Percentiles rank a stretch among this genome's conserved stretches.
These are phyloP conservation scores for Citrus inodora DNA, from an alignment of 345 rosid genomes.

Conservation along the genomic window DNA sequence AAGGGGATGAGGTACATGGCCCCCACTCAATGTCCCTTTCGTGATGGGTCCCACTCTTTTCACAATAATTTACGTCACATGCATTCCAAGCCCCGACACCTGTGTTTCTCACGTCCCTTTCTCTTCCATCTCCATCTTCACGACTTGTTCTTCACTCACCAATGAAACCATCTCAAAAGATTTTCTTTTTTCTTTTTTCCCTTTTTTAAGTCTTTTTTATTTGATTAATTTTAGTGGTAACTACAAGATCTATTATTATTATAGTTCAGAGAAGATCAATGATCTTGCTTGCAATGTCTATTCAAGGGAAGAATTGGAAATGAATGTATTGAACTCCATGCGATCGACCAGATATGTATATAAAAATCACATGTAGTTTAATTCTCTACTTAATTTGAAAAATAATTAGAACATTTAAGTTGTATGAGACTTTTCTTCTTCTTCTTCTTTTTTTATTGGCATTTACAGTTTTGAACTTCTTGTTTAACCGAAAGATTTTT, in stretches of 20 bases:
- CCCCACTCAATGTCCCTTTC: slow-evolving; percentile 18
- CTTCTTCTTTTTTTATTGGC: too few relatives aligned
- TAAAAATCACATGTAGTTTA: too few relatives aligned
- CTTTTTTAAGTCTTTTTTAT: not conserved
- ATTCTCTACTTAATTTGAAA: not conserved
- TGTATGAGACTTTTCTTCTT: too few relatives aligned
- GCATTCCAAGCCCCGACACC: not conserved
- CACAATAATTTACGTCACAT: not conserved
- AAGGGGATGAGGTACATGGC: slow-evolving; percentile 33
- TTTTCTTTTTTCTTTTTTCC: not conserved
- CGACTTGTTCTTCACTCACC: not conserved
- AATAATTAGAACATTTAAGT: not conserved
- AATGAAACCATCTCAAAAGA: not conserved
- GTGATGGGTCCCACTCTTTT: slow-evolving; percentile 19
- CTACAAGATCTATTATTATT: not conserved
- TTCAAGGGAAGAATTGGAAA: too few relatives aligned
- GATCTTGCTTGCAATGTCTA: not conserved
- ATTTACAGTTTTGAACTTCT: too few relatives aligned
- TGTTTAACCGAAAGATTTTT: too few relatives aligned
- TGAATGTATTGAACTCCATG: too few relatives aligned
- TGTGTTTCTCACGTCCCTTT: not conserved
- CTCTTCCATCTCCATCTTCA: not conserved
- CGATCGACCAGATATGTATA: too few relatives aligned
- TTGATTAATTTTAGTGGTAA: too few relatives aligned
- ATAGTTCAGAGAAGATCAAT: not conserved